Evolutionary conservation across 805 yeast species (phyloP).

Genomic region (Brettanomyces anomalus): DNA sequence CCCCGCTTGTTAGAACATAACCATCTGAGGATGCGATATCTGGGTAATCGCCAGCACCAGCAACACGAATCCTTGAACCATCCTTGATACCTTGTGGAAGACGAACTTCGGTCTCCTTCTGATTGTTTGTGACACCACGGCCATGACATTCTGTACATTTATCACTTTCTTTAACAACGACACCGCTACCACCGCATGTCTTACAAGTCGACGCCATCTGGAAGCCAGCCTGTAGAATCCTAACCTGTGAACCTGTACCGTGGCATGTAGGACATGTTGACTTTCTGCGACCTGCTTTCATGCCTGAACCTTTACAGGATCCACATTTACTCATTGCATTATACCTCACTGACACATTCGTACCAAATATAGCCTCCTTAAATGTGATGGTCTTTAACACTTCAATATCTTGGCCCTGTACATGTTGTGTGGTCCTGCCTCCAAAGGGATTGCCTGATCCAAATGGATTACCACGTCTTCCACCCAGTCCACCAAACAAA

Average conservation of each 20-base stretch:
- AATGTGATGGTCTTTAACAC: slow-evolving; percentile 64
- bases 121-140: slow-evolving; percentile 66
- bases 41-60: slow-evolving; percentile 90
- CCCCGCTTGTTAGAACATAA: slow-evolving; percentile 70
- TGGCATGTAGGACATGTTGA: slow-evolving; percentile 80
- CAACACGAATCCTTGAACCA: slow-evolving; percentile 75
- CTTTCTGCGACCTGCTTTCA: slow-evolving; percentile 67
- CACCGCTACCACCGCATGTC: slow-evolving; percentile 85
- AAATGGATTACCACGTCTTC: slow-evolving; percentile 9
- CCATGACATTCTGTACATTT: slow-evolving; percentile 81
- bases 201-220: slow-evolving; percentile 93
- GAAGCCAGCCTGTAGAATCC: slow-evolving; percentile 83
- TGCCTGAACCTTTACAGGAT: slow-evolving; percentile 79
- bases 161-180: slow-evolving; percentile 54
- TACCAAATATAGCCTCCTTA: slow-evolving; percentile 84
- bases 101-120: slow-evolving; percentile 69
- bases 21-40: slow-evolving; percentile 63
- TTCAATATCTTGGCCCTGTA: slow-evolving; percentile 84
- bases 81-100: slow-evolving; percentile 85
- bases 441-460: slow-evolving; percentile 19
- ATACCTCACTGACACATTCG: slow-evolving; percentile 55
- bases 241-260: slow-evolving; percentile 88
- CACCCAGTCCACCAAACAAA: slow-evolving; percentile 37
- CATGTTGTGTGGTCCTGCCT: slow-evolving; percentile 52
- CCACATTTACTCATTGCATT: slow-evolving; percentile 68